These are phyloP conservation scores for Eucalyptus viminalis DNA, from an alignment of 345 rosid species.

Conservation along the genomic window DNA sequence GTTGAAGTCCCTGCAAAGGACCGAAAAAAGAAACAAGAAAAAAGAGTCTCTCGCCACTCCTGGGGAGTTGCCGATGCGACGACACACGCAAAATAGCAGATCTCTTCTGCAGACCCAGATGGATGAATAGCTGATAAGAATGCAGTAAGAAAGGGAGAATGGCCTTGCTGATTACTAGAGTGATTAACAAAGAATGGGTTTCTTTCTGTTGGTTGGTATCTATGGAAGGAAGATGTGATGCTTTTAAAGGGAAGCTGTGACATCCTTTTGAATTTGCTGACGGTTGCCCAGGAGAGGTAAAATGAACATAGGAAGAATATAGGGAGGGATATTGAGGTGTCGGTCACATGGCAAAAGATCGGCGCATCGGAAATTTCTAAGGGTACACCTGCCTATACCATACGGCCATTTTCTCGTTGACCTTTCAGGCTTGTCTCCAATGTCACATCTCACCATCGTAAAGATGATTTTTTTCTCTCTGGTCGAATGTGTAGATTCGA, in stretches of 20 bases:
- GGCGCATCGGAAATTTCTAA: neutral
- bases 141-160: neutral
- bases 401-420: neutral
- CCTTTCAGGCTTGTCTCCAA: neutral
- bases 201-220: neutral
- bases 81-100: neutral
- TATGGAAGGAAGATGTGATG: neutral
- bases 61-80: neutral
- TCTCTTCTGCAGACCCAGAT: neutral
- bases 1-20: neutral
- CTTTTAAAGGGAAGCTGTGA: too few species aligned
- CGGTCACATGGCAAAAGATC: neutral
- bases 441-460: neutral
- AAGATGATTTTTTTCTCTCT: neutral
- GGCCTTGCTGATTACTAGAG: neutral
- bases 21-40: too few species aligned
- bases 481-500: neutral
- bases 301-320: too few species aligned
- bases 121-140: neutral
- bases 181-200: neutral
- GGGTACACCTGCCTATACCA: neutral
- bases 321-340: neutral
- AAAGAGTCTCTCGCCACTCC: neutral
- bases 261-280: neutral
- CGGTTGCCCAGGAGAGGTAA: neutral